Conservation (phyloP, 2,329 filamentous ascomycete species). For the Cytospora paraplurivora region DNA sequence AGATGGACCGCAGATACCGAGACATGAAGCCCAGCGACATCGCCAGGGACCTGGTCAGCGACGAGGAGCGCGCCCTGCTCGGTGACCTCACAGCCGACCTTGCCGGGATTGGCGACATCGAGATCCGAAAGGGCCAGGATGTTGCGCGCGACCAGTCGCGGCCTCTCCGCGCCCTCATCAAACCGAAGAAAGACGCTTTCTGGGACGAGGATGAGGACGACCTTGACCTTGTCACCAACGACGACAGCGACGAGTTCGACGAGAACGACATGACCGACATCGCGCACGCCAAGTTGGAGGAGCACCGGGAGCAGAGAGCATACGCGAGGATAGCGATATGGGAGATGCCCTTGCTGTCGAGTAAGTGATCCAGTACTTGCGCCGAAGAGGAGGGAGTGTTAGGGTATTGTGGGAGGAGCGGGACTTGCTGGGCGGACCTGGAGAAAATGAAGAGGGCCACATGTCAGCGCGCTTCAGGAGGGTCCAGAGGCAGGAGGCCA, state of each 20-base stretch:
- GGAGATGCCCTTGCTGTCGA: conserved; percentile 90
- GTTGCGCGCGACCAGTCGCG: conserved; percentile 13
- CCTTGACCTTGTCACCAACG: conserved; percentile 50
- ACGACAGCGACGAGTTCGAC: conserved; percentile 62
- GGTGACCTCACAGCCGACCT: conserved; percentile 17
- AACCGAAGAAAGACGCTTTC: conserved; percentile 43
- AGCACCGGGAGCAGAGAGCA: conserved; percentile 84
- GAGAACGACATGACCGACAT: conserved; percentile 83
- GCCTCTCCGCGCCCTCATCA: conserved; percentile 31
- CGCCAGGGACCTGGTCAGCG: conserved; percentile 15
- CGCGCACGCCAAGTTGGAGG: conserved; percentile 84
- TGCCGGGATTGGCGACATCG: conserved; percentile 28
- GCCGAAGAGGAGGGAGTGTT: neutral
- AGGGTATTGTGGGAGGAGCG: neutral
- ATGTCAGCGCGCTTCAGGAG: neutral
- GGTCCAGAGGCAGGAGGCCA: neutral
- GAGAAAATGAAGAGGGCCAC: neutral
- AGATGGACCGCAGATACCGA: conserved; percentile 21
- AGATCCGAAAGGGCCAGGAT: conserved; percentile 30
- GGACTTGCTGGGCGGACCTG: neutral
- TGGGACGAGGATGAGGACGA: conserved; percentile 55
- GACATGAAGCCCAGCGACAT: conserved; percentile 25
- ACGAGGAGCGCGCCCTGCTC: conserved; percentile 15
- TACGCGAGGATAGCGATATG: conserved; percentile 87
- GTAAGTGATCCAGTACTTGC: conserved; percentile 56